phyloP scores from a whole-genome alignment of 2,329 filamentous ascomycete genomes.

The Penicillium sp. region DNA sequence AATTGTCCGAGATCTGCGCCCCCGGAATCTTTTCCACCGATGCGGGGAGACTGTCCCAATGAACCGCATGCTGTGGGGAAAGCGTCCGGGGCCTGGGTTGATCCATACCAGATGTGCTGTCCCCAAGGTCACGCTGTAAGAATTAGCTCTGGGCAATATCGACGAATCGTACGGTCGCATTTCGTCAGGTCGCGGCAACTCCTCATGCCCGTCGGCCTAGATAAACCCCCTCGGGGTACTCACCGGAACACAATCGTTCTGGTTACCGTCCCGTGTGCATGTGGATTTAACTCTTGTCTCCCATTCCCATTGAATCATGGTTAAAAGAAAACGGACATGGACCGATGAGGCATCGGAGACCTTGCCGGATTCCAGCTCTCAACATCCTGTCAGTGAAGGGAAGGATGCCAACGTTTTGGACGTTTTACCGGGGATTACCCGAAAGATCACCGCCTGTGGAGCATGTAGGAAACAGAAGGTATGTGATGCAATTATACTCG shows the following conservation, averaged over 20 bases:
- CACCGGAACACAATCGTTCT: conserved; percentile 10
- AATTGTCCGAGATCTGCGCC: conserved; percentile 18
- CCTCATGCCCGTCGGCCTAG: conserved; percentile 12
- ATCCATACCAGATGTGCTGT: conserved; percentile 9
- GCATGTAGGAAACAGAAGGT: conserved; percentile 58
- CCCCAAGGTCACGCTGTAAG: conserved; percentile 5
- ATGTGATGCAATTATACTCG: neutral
- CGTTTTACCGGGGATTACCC: conserved; percentile 37
- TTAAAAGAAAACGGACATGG: conserved; percentile 18
- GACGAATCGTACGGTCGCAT: conserved; percentile 10
- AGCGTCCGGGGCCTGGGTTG: neutral
- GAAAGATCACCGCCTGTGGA: conserved; percentile 53
- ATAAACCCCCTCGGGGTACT: conserved; percentile 20
- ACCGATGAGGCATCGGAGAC: conserved; percentile 18
- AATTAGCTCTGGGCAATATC: neutral
- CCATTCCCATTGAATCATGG: conserved; percentile 2
- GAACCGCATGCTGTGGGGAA: conserved; percentile 13
- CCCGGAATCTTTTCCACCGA: conserved; percentile 20
- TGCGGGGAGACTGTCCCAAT: conserved; percentile 19
- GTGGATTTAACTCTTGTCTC: neutral
- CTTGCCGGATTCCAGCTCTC: conserved; percentile 13
- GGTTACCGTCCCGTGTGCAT: neutral
- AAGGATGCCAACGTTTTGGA: conserved; percentile 20
- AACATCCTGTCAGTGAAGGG: neutral
- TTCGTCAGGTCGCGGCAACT: conserved; percentile 6